These are phyloP conservation scores for Entomortierella chlamydospora DNA, from an alignment of 192 early-diverging fungal genomes.

Conservation along the genomic window DNA sequence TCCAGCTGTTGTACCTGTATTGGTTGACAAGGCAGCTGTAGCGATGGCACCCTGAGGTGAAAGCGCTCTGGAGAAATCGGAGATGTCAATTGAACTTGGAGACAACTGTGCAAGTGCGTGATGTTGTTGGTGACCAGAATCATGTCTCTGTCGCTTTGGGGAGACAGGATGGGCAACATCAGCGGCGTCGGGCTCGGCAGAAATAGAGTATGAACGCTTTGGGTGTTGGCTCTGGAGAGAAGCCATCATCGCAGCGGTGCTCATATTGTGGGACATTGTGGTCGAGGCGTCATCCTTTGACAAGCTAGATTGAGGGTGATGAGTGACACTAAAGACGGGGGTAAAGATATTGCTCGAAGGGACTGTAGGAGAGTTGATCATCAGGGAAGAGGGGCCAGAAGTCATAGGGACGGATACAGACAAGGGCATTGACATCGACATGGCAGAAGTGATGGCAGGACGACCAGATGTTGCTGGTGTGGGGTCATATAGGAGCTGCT, in stretches of 20 bases:
- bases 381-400: conserved; percentile 3
- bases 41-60: not conserved
- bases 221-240: conserved; percentile 8
- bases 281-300: not conserved
- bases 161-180: conserved; percentile 6
- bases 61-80: conserved; percentile 7
- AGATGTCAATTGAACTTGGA: conserved; percentile 9
- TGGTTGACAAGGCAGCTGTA: not conserved
- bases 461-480: conserved; percentile 19
- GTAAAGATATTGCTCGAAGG: conserved; percentile 12
- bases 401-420: conserved; percentile 31
- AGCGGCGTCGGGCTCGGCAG: not conserved
- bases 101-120: conserved; percentile 10
- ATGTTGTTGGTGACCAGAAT: conserved; percentile 22
- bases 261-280: not conserved
- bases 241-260: conserved; percentile 22
- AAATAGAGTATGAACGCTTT: conserved; percentile 9
- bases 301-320: too few species aligned
- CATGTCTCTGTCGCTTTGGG: conserved; percentile 23
- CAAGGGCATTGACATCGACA: conserved; percentile 31
- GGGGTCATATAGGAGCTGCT: conserved; percentile 31
- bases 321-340: conserved; percentile 5
- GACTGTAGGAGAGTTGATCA: conserved; percentile 3
- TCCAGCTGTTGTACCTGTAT: not conserved
- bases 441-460: conserved; percentile 23